Percentiles rank a stretch among this genome's conserved stretches.
These are phyloP conservation scores for Gossypium gossypioides DNA, from an alignment of 441 rosid species.

Conservation along the genomic window DNA sequence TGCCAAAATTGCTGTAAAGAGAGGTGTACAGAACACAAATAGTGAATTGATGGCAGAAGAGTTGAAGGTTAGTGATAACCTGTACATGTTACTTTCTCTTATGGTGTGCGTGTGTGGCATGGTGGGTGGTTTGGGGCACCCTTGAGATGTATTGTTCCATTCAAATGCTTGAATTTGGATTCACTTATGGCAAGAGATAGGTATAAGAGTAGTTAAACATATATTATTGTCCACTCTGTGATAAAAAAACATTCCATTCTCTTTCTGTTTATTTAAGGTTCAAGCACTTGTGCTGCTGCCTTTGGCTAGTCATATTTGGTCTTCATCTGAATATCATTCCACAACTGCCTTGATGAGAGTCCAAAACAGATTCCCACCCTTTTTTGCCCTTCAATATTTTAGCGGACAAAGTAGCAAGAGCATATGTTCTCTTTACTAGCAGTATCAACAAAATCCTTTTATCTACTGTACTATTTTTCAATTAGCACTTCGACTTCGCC, in stretches of 20 bases:
- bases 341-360: not conserved
- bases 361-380: not conserved
- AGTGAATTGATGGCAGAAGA: conserved; percentile 87
- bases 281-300: not conserved
- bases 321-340: not conserved
- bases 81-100: not conserved
- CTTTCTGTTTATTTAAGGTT: not conserved
- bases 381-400: not conserved
- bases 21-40: conserved; percentile 74
- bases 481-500: not conserved
- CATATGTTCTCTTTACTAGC: not conserved
- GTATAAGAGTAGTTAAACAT: not conserved
- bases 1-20: conserved; percentile 88
- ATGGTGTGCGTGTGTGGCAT: not conserved
- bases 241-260: not conserved
- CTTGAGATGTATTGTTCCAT: not conserved
- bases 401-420: not conserved
- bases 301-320: not conserved
- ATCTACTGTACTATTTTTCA: not conserved
- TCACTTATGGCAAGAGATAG: not conserved
- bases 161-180: not conserved
- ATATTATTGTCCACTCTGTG: not conserved
- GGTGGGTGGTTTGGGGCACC: not conserved
- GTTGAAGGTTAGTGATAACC: conserved; percentile 50
- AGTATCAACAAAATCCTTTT: not conserved